Evolutionary conservation across 2,329 filamentous ascomycete genomes (phyloP), one percentile per base, ranked within the genome.

Genomic region (Aspergillus ustus): DNA sequence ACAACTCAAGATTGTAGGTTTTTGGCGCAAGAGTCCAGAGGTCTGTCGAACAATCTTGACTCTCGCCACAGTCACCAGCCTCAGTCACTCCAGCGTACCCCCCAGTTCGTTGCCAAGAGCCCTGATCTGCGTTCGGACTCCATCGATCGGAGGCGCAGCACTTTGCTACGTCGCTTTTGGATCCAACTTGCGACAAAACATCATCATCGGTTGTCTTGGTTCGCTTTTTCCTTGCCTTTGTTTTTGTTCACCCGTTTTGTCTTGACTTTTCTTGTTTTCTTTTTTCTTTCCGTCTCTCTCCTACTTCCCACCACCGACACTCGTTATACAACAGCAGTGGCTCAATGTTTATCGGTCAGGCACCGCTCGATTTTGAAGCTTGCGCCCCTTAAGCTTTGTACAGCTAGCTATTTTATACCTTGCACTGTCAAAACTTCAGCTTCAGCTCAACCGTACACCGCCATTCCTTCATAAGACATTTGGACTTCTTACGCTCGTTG

Each of bases 141-240:
- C 57, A 54, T 59, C 54, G 59, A 61, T 61, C 59, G 55, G 59
- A 61, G 59, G 59, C 59, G 59, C 59, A 61, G 59, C 59, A 58
- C 46, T 7, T 40, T 40, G 34, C 34, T 40, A 5, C 34, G 34
- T 40, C 34, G 46, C 45, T 44, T 49, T 29, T 43, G 20, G 46
- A 31, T 44, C 46, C 37, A 45, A 22, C 17, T 45, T 34, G 48
- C 46, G 55, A 57, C 55, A 52, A 56, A 61, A 17, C 22, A 50
- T 51, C 53, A 61, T 45, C 45, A 48, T 53, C 49, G 37, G 34
- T 49, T 57, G 31, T 37, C 54, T 48, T 19, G 9, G 25, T 48
- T 46, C 52, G 46, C 44, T 11, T 40, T 49, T 25, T 40, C 34
- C 25, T 28, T 60, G 29, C 19, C 48, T 55, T 58, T 53, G 57